Conservation (phyloP, 2,329 filamentous ascomycete species). For the Talaromyces verruculosus region DNA sequence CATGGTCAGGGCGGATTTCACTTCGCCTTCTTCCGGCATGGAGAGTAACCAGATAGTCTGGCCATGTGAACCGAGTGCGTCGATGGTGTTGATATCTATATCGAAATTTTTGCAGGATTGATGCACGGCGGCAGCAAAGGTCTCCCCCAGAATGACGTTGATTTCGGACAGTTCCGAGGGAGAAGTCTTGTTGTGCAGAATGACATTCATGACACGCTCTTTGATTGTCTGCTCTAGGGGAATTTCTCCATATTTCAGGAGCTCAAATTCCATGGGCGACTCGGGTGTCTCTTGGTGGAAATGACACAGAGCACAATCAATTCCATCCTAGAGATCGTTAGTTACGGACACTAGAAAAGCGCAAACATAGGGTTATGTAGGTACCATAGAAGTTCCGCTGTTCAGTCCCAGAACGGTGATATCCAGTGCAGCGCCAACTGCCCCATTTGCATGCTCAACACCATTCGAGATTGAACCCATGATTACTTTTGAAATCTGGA, state of each 20-base stretch:
- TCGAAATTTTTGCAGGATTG: slow-evolving; percentile 50
- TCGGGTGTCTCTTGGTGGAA: slow-evolving; percentile 56
- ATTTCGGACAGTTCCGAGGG: slow-evolving; percentile 57
- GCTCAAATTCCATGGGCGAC: slow-evolving; percentile 56
- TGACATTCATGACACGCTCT: slow-evolving; percentile 58
- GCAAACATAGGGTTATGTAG: no score
- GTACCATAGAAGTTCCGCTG: slow-evolving; percentile 53
- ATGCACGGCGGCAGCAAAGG: slow-evolving; percentile 55
- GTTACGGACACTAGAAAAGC: no score
- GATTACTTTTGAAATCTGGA: not conserved
- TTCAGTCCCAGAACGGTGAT: slow-evolving; percentile 58
- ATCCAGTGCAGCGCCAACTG: slow-evolving; percentile 38
- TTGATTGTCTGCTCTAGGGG: slow-evolving; percentile 56
- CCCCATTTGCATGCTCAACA: not conserved
- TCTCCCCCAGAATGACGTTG: slow-evolving; percentile 58
- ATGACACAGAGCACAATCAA: slow-evolving; percentile 59
- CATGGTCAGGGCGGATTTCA: slow-evolving; percentile 55
- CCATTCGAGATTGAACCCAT: not conserved
- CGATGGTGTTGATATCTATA: slow-evolving; percentile 49
- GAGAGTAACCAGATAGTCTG: slow-evolving; percentile 60
- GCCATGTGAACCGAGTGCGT: slow-evolving; percentile 58
- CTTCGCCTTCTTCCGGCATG: slow-evolving; percentile 52
- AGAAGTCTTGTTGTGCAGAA: slow-evolving; percentile 55
- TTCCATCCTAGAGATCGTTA: slow-evolving; percentile 44
- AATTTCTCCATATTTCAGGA: slow-evolving; percentile 59